Conservation (phyloP, 2,329 filamentous ascomycete genomes). For the Rhinocladiella mackenziei region DNA sequence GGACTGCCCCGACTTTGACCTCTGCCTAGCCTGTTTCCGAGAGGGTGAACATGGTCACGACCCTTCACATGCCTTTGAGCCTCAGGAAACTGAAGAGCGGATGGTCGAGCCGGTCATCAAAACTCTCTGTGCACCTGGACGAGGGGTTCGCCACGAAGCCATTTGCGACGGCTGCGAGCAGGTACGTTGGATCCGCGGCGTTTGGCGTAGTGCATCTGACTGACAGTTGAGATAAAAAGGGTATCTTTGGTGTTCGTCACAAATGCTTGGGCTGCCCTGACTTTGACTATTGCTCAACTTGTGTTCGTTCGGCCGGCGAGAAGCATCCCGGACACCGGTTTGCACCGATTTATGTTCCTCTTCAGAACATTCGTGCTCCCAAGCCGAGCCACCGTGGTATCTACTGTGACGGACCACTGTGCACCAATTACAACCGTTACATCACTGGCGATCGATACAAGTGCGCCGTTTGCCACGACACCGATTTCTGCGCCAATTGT, state of each 20-base stretch:
- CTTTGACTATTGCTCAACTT: slow-evolving; percentile 88
- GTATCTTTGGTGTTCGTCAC: slow-evolving; percentile 83
- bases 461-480: slow-evolving; percentile 91
- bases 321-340: slow-evolving; percentile 84
- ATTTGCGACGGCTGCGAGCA: slow-evolving; percentile 93
- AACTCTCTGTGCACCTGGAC: slow-evolving; percentile 70
- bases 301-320: slow-evolving; percentile 61
- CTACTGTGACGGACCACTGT: slow-evolving; percentile 91
- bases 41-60: slow-evolving; percentile 81
- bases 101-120: slow-evolving; percentile 59
- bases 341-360: slow-evolving; percentile 75
- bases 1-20: slow-evolving; percentile 82
- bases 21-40: slow-evolving; percentile 78
- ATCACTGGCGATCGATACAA: slow-evolving; percentile 91
- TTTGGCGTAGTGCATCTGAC: not conserved
- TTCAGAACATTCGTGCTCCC: slow-evolving; percentile 31
- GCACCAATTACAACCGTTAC: slow-evolving; percentile 57
- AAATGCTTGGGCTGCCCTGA: slow-evolving; percentile 97
- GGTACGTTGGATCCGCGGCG: slow-evolving; percentile 35
- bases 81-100: slow-evolving; percentile 60
- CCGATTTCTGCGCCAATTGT: slow-evolving; percentile 91
- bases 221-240: slow-evolving; percentile 40
- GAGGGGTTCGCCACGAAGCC: slow-evolving; percentile 76
- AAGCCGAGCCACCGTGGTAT: slow-evolving; percentile 69
- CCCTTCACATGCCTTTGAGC: slow-evolving; percentile 74